Percentiles rank a stretch among this genome's conserved stretches.
Evolutionary conservation across 371 early-diverging fungal species (phyloP).

Genomic region (Mortierella sp.): DNA sequence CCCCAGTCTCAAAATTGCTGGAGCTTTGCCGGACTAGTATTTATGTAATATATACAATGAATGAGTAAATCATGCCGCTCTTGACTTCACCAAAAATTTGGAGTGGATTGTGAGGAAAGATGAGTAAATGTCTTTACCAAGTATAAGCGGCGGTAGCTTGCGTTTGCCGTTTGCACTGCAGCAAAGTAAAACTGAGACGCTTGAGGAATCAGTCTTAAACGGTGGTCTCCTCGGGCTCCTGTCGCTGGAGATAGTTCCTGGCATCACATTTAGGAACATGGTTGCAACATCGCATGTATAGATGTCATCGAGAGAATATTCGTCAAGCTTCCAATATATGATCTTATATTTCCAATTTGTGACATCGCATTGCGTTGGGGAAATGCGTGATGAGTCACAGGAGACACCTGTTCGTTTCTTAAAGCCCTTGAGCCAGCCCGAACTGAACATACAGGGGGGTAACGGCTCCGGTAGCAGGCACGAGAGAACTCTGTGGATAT

Average conservation of each 20-base stretch:
- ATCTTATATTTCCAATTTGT: background rate
- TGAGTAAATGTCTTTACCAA: background rate
- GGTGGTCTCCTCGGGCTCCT: background rate
- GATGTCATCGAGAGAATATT: background rate
- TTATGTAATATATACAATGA: background rate
- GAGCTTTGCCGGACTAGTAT: background rate
- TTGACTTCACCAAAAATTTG: background rate
- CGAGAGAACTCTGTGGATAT: background rate
- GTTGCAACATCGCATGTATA: background rate
- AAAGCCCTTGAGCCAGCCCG: background rate
- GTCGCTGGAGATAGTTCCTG: background rate
- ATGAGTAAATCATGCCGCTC: background rate
- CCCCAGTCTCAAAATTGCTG: background rate
- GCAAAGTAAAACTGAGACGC: background rate
- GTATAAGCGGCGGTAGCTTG: background rate
- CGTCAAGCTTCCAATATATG: background rate
- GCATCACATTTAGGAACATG: background rate
- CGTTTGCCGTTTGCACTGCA: background rate
- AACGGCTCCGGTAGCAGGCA: background rate
- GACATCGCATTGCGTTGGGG: background rate
- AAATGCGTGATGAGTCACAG: background rate
- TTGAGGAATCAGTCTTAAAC: background rate
- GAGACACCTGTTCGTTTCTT: background rate
- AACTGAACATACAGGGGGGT: background rate
- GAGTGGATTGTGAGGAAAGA: background rate